phyloP scores from a whole-genome alignment of 2,329 filamentous ascomycete genomes.

The Microdochium trichocladiopsis region DNA sequence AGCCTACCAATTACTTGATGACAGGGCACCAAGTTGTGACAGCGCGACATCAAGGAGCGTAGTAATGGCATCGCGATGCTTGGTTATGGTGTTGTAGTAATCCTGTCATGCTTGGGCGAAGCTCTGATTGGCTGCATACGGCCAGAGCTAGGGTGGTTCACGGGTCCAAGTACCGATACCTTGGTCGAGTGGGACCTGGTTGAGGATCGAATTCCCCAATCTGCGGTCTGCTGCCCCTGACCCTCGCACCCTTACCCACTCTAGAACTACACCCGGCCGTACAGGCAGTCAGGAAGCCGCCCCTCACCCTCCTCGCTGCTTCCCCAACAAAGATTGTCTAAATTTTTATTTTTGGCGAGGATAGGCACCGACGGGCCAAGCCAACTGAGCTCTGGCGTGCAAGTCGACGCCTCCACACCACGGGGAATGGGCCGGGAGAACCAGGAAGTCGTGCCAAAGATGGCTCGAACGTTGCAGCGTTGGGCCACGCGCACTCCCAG shows the following conservation, averaged over 20 bases:
- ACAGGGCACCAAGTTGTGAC: too few species aligned
- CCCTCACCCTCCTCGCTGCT: neutral
- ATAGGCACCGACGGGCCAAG: neutral
- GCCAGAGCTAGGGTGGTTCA: too few species aligned
- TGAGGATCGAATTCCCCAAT: neutral
- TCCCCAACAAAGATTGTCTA: conserved; percentile 1
- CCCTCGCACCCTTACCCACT: neutral
- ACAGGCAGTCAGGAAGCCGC: neutral
- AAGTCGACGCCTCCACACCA: neutral
- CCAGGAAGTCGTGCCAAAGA: neutral
- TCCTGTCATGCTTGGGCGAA: too few species aligned
- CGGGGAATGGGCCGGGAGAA: neutral
- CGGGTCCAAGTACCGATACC: neutral
- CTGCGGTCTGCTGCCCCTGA: neutral
- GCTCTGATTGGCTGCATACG: too few species aligned
- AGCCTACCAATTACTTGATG: too few species aligned
- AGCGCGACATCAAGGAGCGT: too few species aligned
- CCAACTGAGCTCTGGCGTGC: neutral
- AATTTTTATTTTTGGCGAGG: conserved; percentile 1
- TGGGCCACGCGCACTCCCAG: neutral
- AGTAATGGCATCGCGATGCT: too few species aligned
- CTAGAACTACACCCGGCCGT: neutral
- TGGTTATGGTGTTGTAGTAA: too few species aligned
- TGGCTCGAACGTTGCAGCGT: neutral
- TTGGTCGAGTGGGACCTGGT: neutral